Conservation (phyloP, 2,329 filamentous ascomycete species). For the Metarhizium guizhouense region DNA sequence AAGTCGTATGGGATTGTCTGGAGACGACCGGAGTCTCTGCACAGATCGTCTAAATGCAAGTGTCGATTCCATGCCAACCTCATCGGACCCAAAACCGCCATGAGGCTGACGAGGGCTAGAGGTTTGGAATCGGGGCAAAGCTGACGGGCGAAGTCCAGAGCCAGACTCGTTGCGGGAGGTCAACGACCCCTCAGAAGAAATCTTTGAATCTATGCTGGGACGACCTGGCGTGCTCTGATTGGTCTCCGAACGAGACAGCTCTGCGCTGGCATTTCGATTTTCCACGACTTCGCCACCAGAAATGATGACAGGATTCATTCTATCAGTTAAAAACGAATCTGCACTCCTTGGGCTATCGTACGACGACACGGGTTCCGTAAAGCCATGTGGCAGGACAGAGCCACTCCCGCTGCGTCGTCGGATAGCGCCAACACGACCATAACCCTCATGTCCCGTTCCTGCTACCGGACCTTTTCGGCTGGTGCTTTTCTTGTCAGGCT, state of each 20-base stretch:
- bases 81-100: conserved; percentile 49
- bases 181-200: conserved; percentile 29
- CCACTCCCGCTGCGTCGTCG: conserved; percentile 57
- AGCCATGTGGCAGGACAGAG: conserved; percentile 36
- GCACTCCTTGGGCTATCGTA: conserved; percentile 41
- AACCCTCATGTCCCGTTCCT: conserved; percentile 90
- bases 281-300: conserved; percentile 53
- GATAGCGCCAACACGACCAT: conserved; percentile 54
- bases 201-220: conserved; percentile 33
- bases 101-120: conserved; percentile 35
- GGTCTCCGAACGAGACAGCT: conserved; percentile 27
- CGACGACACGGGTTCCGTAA: conserved; percentile 34
- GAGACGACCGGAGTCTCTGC: conserved; percentile 38
- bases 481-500: conserved; percentile 17
- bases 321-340: conserved; percentile 51
- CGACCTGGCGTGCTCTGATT: conserved; percentile 36
- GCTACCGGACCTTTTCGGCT: conserved; percentile 70
- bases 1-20: conserved; percentile 35
- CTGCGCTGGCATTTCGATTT: conserved; percentile 42
- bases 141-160: conserved; percentile 45
- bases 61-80: conserved; percentile 36
- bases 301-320: conserved; percentile 59
- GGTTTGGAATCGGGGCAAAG: conserved; percentile 32
- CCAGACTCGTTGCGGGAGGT: conserved; percentile 31
- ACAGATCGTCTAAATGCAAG: conserved; percentile 47